Conservation (phyloP, 2,329 filamentous ascomycete species). For the Cadophora sp. region DNA sequence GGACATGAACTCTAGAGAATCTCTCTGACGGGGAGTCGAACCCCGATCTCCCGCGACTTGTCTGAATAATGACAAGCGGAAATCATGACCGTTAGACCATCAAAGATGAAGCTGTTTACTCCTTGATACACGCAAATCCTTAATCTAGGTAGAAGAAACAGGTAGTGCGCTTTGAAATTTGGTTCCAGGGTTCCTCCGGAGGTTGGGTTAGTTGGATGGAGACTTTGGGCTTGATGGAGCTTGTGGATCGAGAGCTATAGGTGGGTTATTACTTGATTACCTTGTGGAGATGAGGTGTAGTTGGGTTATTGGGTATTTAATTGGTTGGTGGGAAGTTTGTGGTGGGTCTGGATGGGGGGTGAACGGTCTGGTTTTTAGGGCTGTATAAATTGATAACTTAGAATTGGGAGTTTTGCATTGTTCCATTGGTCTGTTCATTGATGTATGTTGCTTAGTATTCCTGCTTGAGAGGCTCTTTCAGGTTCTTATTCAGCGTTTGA, state of each 20-base stretch:
- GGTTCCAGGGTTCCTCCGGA: not conserved
- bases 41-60: slow-evolving; percentile 37
- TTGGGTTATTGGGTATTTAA: not conserved
- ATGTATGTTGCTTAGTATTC: not conserved
- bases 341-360: not conserved
- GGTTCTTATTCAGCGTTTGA: slow-evolving; percentile 1
- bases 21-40: slow-evolving; percentile 38
- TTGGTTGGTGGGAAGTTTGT: not conserved
- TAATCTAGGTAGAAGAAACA: not conserved
- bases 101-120: slow-evolving; percentile 36
- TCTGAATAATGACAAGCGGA: slow-evolving; percentile 46
- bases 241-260: no score
- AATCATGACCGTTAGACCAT: slow-evolving; percentile 50
- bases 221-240: no score
- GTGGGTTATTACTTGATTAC: no score
- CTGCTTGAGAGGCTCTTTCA: no score
- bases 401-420: not conserved
- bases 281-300: no score
- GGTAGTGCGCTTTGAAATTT: not conserved
- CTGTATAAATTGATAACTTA: not conserved
- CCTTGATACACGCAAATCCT: not conserved
- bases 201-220: not conserved
- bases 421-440: not conserved
- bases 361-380: not conserved
- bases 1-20: slow-evolving; percentile 32